Evolutionary conservation across 2,329 filamentous ascomycete species (phyloP), one percentile per base, ranked within the genome.

Genomic region (Verticillium dahliae): DNA sequence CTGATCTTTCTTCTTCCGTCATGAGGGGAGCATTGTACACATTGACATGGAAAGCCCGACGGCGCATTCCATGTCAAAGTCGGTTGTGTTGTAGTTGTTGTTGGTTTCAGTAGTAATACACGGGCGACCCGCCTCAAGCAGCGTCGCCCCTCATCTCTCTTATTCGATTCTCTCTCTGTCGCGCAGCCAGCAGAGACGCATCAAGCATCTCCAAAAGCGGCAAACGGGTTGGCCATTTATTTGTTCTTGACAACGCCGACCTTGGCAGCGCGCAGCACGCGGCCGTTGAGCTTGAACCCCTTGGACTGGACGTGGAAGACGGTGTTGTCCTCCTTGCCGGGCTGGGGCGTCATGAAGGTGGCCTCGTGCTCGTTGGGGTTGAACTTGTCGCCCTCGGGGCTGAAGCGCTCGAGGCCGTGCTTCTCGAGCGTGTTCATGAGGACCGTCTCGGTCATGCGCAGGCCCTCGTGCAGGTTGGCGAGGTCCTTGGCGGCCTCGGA

Each of bases 321-420:
- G 61, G 87, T 90, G 69, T 91, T 92, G 71, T 98, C 87, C 76
- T 97, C 90, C 83, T 96, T 96, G 68, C 87, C 92, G 60, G 88
- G 84, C 80, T 92, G 86, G 54, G 92, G 91, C 10, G 91, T 87
- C 88, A 96, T 93, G 79, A 98, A 98, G 27, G 91, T 95, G 41
- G 95, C 95, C 82, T 99, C 95, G 75, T 98, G 95, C 77, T 91
- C 84, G 77, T 97, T 97, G 67, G 95, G 93, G 80, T 99, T 90
- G 81, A 99, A 99, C 78, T 91, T 92, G 74, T 95, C 89, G 69
- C 87, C 84, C 66, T 86, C 80, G 18, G 95, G 94, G 73, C 93
- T 87, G 74, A 97, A 91, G 68, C 93, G 84, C 82, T 96, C 91
- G 65, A 99, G 81, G 61, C 95, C 95, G 76, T 99, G 95, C 83